phyloP scores from a whole-genome alignment of 2,329 filamentous ascomycete genomes.

The Capronia americana region DNA sequence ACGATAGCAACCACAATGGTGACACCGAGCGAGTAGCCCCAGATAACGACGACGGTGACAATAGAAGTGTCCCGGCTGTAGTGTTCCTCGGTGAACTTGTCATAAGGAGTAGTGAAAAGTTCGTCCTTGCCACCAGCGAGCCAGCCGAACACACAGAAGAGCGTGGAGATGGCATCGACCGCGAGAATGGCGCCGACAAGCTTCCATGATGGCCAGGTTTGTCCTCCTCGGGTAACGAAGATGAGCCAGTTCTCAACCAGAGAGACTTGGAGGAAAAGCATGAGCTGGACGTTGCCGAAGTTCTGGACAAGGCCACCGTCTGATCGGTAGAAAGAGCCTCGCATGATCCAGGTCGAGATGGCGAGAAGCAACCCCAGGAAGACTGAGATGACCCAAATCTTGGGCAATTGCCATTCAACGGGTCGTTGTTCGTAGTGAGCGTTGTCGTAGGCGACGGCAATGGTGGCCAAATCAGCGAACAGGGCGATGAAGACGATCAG shows the following conservation, averaged over 20 bases:
- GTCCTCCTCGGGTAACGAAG: conserved; percentile 88
- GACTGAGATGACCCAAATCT: conserved; percentile 79
- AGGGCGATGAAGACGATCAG: conserved; percentile 80
- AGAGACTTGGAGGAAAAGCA: conserved; percentile 88
- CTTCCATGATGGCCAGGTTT: conserved; percentile 78
- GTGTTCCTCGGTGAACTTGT: conserved; percentile 34
- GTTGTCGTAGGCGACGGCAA: conserved; percentile 80
- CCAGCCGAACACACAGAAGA: conserved; percentile 80
- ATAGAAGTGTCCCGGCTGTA: conserved; percentile 50
- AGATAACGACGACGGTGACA: conserved; percentile 60
- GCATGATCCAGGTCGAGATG: conserved; percentile 74
- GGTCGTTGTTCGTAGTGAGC: conserved; percentile 76
- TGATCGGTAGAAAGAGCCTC: conserved; percentile 70
- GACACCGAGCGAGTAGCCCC: conserved; percentile 60
- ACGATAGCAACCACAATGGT: conserved; percentile 60
- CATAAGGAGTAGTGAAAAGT: conserved; percentile 48
- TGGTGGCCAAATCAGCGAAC: conserved; percentile 79
- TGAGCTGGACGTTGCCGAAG: conserved; percentile 75
- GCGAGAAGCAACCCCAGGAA: conserved; percentile 73
- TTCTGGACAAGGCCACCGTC: conserved; percentile 77
- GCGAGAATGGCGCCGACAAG: conserved; percentile 72
- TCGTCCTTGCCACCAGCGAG: conserved; percentile 61
- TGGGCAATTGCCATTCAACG: conserved; percentile 80
- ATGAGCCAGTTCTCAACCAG: conserved; percentile 96
- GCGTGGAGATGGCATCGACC: conserved; percentile 73